Conservation (phyloP, 2,329 filamentous ascomycete species). For the Biscogniauxia marginata region DNA sequence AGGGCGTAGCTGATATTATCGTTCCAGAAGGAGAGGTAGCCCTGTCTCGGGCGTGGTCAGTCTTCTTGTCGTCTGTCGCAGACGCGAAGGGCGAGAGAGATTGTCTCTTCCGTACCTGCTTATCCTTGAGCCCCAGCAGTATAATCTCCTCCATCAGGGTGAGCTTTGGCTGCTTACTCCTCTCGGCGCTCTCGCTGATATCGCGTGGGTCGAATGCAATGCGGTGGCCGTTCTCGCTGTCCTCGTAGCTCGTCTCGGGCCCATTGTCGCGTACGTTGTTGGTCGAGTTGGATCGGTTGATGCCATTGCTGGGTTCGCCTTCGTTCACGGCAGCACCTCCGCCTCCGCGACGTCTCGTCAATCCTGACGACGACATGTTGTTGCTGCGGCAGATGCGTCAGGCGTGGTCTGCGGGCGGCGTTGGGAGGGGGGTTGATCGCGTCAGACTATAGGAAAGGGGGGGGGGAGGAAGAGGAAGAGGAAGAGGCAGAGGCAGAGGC, state of each 20-base stretch:
- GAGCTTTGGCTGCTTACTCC: conserved; percentile 96
- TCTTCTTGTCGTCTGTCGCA: not conserved
- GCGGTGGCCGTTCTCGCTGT: conserved; percentile 93
- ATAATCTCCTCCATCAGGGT: conserved; percentile 99
- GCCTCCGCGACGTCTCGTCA: conserved; percentile 52
- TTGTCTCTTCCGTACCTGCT: conserved; percentile 67
- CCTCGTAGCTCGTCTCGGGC: conserved; percentile 84
- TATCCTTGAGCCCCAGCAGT: conserved; percentile 94
- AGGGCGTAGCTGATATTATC: conserved; percentile 99
- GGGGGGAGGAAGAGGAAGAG: no score
- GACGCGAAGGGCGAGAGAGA: not conserved
- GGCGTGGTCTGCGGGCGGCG: not conserved
- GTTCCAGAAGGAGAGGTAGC: conserved; percentile 99
- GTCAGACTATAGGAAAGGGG: not conserved
- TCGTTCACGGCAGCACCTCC: conserved; percentile 54
- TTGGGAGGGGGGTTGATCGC: conserved; percentile 1
- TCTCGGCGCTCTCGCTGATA: conserved; percentile 93
- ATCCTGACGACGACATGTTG: conserved; percentile 42
- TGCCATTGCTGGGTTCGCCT: conserved; percentile 54
- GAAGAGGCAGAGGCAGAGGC: not conserved
- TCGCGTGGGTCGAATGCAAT: conserved; percentile 97
- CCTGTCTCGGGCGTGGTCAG: conserved; percentile 50
- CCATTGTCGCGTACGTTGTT: conserved; percentile 52
- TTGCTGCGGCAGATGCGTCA: not conserved
- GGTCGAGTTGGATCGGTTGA: conserved; percentile 59